These are phyloP conservation scores for Eutrema japonicum DNA, from an alignment of 345 rosid genomes.

Conservation along the genomic window DNA sequence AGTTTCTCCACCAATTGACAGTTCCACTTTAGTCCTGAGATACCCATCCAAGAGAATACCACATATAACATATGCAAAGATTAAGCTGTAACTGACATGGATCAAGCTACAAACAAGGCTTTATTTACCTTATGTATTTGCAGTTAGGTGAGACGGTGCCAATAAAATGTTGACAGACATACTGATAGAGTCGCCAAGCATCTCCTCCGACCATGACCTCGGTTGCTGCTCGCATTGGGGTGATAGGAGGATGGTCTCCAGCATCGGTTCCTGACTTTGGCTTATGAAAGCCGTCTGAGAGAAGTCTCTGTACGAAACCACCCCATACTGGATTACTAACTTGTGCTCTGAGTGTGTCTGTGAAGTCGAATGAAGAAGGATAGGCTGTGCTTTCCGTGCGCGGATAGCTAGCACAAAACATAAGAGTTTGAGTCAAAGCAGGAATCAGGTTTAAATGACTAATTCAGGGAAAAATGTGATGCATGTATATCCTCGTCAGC, in stretches of 20 bases:
- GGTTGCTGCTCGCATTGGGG: slow-evolving; percentile 78
- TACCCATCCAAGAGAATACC: slow-evolving; percentile 19
- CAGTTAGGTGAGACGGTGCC: slow-evolving; percentile 92
- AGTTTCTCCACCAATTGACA: slow-evolving; percentile 75
- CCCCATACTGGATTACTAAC: slow-evolving; percentile 67
- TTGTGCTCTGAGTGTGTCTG: slow-evolving; percentile 68
- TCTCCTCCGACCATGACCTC: slow-evolving; percentile 77
- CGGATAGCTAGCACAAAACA: slow-evolving; percentile 66
- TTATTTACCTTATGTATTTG: slow-evolving; percentile 72
- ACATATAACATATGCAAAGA: slow-evolving; percentile 9
- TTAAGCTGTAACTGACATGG: slow-evolving; percentile 19
- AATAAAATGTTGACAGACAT: slow-evolving; percentile 92
- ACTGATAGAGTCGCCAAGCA: slow-evolving; percentile 93
- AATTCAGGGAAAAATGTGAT: not conserved
- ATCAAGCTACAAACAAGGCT: slow-evolving; percentile 18
- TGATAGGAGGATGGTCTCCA: slow-evolving; percentile 99
- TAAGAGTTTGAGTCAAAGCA: slow-evolving; percentile 13
- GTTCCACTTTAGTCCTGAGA: slow-evolving; percentile 79
- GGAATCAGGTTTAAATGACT: not conserved
- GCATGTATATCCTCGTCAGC: slow-evolving; percentile 10
- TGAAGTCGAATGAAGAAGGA: slow-evolving; percentile 91
- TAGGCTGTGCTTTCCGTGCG: slow-evolving; percentile 97
- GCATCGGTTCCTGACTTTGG: slow-evolving; percentile 84
- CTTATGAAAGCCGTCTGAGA: slow-evolving; percentile 66
- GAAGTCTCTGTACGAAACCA: slow-evolving; percentile 58